phyloP scores from a whole-genome alignment of 805 yeast species.

The Hanseniaspora pseudoguilliermondii region DNA sequence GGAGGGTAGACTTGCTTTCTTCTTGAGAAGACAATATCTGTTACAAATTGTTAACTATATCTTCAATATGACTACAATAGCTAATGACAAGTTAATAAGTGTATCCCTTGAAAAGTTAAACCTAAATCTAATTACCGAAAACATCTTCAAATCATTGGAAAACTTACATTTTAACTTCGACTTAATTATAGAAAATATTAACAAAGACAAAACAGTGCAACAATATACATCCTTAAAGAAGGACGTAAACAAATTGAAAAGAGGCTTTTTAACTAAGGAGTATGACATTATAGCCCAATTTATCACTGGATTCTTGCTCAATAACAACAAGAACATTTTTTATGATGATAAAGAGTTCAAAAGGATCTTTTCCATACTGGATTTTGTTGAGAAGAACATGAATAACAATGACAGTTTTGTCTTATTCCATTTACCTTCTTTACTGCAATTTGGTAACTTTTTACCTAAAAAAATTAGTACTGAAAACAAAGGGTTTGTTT shows the following conservation, averaged over 20 bases:
- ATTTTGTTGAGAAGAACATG: constrained; percentile 34
- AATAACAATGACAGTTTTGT: constrained; percentile 51
- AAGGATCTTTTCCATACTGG: constrained; percentile 28
- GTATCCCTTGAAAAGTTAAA: not conserved
- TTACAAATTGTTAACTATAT: constrained; percentile 44
- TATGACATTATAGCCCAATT: constrained; percentile 65
- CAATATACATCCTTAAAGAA: constrained; percentile 34
- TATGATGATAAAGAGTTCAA: constrained; percentile 15
- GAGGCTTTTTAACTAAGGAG: constrained; percentile 48
- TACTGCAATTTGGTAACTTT: constrained; percentile 29
- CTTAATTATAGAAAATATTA: constrained; percentile 40
- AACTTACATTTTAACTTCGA: constrained; percentile 44
- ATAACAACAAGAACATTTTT: constrained; percentile 16
- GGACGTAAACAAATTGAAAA: constrained; percentile 42
- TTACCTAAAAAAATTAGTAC: constrained; percentile 30
- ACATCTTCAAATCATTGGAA: constrained; percentile 42
- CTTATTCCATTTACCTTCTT: constrained; percentile 51
- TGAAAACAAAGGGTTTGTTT: not conserved
- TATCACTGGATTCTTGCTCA: constrained; percentile 37
- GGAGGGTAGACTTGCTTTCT: constrained; percentile 55
- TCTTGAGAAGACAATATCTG: constrained; percentile 58
- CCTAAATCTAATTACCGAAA: constrained; percentile 26
- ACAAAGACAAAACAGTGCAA: constrained; percentile 44
- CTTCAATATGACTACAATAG: constrained; percentile 23
- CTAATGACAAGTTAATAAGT: constrained; percentile 14